phyloP scores from a whole-genome alignment of 768 basidiomycete species.

The Tricholoma furcatifolium region DNA sequence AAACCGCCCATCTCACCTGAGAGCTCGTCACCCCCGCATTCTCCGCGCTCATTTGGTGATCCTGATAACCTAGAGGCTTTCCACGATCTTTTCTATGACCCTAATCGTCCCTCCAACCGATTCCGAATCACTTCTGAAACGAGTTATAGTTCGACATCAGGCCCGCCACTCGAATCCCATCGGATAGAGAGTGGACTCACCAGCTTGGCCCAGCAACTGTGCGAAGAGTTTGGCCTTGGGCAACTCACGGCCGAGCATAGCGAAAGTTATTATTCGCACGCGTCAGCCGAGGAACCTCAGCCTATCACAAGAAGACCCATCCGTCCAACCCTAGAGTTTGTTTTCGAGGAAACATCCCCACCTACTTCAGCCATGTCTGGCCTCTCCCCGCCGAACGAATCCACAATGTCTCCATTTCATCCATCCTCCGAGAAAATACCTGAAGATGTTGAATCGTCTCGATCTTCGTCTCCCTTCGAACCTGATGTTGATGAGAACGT shows the following conservation, averaged over 20 bases:
- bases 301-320: constrained; percentile 25
- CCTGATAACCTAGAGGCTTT: constrained; percentile 72
- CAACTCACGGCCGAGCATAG: constrained; percentile 34
- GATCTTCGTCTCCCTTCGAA: constrained; percentile 38
- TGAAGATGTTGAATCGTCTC: constrained; percentile 48
- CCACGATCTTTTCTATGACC: constrained; percentile 71
- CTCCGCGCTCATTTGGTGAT: constrained; percentile 55
- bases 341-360: constrained; percentile 33
- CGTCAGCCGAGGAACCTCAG: constrained; percentile 15
- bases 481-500: constrained; percentile 39
- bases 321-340: constrained; percentile 34
- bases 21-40: constrained; percentile 38
- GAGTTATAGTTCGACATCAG: constrained; percentile 14
- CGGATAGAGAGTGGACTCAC: constrained; percentile 46
- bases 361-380: constrained; percentile 22
- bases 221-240: constrained; percentile 49
- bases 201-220: constrained; percentile 48
- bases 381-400: constrained; percentile 16
- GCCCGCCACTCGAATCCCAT: constrained; percentile 21
- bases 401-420: constrained; percentile 35
- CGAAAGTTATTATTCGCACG: constrained; percentile 29
- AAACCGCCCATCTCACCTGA: constrained; percentile 17
- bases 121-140: constrained; percentile 14
- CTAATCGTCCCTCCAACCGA: constrained; percentile 24
- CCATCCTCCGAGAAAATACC: constrained; percentile 42